These are phyloP conservation scores for Sphaerostilbella broomeana DNA, from an alignment of 2,329 filamentous ascomycete species.

Conservation along the genomic window DNA sequence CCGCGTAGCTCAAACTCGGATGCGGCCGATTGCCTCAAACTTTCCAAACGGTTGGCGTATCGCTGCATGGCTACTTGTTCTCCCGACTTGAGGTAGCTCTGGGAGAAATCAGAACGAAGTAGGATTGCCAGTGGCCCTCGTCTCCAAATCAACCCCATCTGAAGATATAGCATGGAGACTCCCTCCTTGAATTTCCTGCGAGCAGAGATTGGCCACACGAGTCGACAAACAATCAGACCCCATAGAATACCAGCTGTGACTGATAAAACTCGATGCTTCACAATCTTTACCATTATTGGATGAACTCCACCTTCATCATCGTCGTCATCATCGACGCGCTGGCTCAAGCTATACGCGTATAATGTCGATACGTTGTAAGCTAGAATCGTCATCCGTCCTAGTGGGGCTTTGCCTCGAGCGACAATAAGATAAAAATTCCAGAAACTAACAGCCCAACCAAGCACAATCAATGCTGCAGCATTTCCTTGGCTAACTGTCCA, in stretches of 20 bases:
- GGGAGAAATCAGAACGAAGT: conserved; percentile 47
- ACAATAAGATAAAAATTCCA: conserved; percentile 82
- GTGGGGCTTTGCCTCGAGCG: conserved; percentile 68
- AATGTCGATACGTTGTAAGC: conserved; percentile 89
- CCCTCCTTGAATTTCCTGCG: conserved; percentile 78
- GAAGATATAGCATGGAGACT: conserved; percentile 74
- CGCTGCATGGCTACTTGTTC: conserved; percentile 78
- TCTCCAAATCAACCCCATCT: conserved; percentile 91
- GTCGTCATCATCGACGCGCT: conserved; percentile 65
- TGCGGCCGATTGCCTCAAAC: conserved; percentile 59
- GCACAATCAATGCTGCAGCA: conserved; percentile 61
- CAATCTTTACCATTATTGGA: conserved; percentile 77
- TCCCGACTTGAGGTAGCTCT: conserved; percentile 70
- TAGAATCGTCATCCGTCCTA: conserved; percentile 83
- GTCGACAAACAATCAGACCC: conserved; percentile 77
- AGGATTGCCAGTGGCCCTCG: conserved; percentile 76
- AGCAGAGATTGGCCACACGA: conserved; percentile 86
- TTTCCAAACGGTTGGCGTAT: conserved; percentile 63
- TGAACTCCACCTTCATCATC: conserved; percentile 76
- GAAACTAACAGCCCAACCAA: conserved; percentile 71
- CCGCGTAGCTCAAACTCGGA: conserved; percentile 79
- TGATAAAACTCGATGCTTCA: conserved; percentile 72
- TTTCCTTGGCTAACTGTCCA: conserved; percentile 72
- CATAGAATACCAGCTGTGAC: conserved; percentile 78
- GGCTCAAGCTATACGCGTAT: conserved; percentile 79